Percentiles rank a stretch among this genome's conserved stretches.
Conservation (phyloP, 805 yeast genomes). For the Hanseniaspora nectarophila region DNA sequence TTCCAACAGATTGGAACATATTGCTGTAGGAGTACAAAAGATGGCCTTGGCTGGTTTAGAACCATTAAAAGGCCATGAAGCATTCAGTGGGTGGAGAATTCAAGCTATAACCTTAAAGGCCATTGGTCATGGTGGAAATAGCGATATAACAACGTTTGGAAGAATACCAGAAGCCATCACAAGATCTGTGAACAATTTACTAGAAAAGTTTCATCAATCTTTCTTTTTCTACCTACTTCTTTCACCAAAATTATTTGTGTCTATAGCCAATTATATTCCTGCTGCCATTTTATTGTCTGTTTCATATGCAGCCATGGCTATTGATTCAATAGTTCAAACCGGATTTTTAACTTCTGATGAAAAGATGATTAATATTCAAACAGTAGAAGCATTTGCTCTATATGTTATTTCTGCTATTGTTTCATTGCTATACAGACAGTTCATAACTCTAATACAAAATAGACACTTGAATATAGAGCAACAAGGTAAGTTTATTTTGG, state of each 20-base stretch:
- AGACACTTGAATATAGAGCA: slow-evolving; percentile 14
- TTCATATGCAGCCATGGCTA: slow-evolving; percentile 56
- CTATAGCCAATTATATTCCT: slow-evolving; percentile 88
- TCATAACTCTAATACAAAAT: slow-evolving; percentile 2
- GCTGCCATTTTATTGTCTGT: slow-evolving; percentile 63
- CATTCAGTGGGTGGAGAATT: slow-evolving; percentile 91
- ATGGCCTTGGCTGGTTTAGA: slow-evolving; percentile 62
- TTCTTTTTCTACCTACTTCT: slow-evolving; percentile 82
- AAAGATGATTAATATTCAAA: slow-evolving; percentile 16
- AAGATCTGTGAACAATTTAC: slow-evolving; percentile 77
- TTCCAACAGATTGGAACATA: slow-evolving; percentile 43
- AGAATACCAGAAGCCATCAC: slow-evolving; percentile 77
- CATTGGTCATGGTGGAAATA: slow-evolving; percentile 41
- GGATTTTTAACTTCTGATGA: slow-evolving; percentile 16
- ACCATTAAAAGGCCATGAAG: slow-evolving; percentile 60
- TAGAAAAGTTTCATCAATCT: slow-evolving; percentile 94
- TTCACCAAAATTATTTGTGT: slow-evolving; percentile 68
- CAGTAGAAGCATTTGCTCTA: slow-evolving; percentile 18
- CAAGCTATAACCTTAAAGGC: slow-evolving; percentile 80
- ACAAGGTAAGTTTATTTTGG: slow-evolving; percentile 16
- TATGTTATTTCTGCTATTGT: slow-evolving; percentile 28
- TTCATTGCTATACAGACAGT: slow-evolving; percentile 17
- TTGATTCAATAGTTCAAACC: slow-evolving; percentile 41
- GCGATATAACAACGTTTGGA: slow-evolving; percentile 84
- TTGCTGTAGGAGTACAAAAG: slow-evolving; percentile 54